Conservation (phyloP, 768 basidiomycete genomes). For the Termitomyces eurrhizus region DNA sequence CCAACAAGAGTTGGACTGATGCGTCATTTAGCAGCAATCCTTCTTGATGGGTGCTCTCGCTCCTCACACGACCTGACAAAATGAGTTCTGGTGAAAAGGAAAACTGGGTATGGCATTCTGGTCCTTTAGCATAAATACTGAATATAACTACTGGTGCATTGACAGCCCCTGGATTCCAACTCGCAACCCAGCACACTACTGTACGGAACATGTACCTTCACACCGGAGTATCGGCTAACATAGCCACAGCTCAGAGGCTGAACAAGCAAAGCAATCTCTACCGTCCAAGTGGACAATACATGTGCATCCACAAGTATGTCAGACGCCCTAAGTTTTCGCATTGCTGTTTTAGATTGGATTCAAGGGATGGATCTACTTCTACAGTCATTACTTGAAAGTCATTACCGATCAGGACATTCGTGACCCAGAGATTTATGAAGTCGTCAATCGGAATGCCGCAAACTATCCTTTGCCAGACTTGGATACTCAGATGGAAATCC, state of each 20-base stretch:
- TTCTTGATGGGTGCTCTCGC: not conserved
- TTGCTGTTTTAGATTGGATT: not conserved
- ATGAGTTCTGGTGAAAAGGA: not conserved
- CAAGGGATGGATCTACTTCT: conserved; percentile 51
- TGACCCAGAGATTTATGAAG: conserved; percentile 26
- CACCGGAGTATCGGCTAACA: not conserved
- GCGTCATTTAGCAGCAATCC: not conserved
- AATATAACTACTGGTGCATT: not conserved
- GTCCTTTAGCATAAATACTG: not conserved
- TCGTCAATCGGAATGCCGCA: conserved; percentile 23
- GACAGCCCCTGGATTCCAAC: conserved; percentile 2
- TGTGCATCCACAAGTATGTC: conserved; percentile 34
- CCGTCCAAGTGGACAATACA: conserved; percentile 35
- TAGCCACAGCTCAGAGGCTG: conserved; percentile 7
- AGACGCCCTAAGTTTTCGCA: conserved; percentile 9
- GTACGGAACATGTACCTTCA: not conserved
- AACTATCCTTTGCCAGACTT: conserved; percentile 27
- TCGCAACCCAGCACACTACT: conserved; percentile 7
- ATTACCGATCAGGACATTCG: conserved; percentile 51
- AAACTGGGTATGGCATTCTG: not conserved
- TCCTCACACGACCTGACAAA: not conserved
- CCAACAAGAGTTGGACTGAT: not conserved
- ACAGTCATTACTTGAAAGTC: conserved; percentile 32
- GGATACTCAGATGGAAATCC: conserved; percentile 41
- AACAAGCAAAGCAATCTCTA: conserved; percentile 10